Conservation (phyloP, 306 rosid species). For the Pachyrhizus erosus region DNA sequence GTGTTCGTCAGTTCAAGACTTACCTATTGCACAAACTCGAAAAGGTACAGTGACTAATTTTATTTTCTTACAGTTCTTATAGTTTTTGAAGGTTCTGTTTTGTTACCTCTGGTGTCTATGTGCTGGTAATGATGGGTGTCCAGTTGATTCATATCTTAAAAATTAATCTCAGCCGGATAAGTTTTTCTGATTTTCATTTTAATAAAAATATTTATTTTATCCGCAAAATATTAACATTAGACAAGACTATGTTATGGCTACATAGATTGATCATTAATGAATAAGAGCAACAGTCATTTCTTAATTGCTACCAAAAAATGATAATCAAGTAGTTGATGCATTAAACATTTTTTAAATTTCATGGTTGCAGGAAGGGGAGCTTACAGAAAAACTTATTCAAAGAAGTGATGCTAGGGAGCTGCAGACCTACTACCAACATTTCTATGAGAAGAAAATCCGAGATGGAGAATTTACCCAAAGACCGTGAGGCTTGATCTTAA, state of each 20-base stretch:
- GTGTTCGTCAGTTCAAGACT: slow-evolving; percentile 97
- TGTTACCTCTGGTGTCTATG: slow-evolving; percentile 24
- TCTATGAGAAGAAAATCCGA: slow-evolving; percentile 64
- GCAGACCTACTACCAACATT: slow-evolving; percentile 60
- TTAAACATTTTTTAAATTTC: slow-evolving; percentile 1
- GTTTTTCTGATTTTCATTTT: background rate
- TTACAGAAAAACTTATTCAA: slow-evolving; percentile 46
- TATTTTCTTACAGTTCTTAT: slow-evolving; percentile 29
- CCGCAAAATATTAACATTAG: background rate
- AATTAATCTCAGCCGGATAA: background rate
- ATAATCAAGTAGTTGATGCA: background rate
- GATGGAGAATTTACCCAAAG: slow-evolving; percentile 68
- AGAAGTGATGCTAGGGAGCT: slow-evolving; percentile 66
- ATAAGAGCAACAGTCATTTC: background rate
- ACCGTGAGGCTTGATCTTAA: slow-evolving; percentile 77
- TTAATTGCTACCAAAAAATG: slow-evolving; percentile 9
- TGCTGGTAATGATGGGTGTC: slow-evolving; percentile 19
- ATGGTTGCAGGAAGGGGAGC: slow-evolving; percentile 69
- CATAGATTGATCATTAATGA: background rate
- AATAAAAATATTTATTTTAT: background rate
- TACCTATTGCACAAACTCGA: slow-evolving; percentile 82
- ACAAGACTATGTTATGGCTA: slow-evolving; percentile 1
- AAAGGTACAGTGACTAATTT: slow-evolving; percentile 56
- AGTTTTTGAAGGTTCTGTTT: slow-evolving; percentile 26
- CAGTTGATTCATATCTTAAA: slow-evolving; percentile 28